Evolutionary conservation across 2,329 filamentous ascomycete species (phyloP).

Genomic region (Neofusicoccum ribis): DNA sequence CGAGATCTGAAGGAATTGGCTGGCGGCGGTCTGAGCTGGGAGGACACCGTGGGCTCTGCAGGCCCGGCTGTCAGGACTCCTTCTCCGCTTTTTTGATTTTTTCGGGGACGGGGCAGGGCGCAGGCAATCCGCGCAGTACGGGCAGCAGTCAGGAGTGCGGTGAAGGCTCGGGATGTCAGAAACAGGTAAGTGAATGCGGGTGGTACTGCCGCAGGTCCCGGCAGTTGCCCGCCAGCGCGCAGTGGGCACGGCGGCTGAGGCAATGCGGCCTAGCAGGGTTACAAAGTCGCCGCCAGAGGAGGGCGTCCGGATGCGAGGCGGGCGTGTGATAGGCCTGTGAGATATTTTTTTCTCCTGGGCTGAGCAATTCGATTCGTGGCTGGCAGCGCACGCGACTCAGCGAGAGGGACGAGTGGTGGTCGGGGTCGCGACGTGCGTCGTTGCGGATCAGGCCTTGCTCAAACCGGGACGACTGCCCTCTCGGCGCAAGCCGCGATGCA

Average conservation of each 20-base stretch:
- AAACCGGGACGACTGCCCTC: background rate
- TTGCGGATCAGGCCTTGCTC: background rate
- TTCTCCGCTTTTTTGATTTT: slow-evolving; percentile 5
- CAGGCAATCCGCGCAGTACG: background rate
- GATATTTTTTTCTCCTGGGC: background rate
- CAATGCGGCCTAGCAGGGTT: slow-evolving; percentile 10
- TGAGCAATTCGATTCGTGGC: background rate
- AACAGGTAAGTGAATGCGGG: slow-evolving; percentile 1
- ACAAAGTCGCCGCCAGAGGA: background rate
- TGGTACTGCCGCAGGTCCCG: slow-evolving; percentile 5
- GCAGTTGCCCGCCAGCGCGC: background rate
- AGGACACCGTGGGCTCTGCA: too few relatives aligned
- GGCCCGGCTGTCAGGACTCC: background rate
- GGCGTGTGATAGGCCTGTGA: background rate
- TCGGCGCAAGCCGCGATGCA: background rate
- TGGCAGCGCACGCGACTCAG: background rate
- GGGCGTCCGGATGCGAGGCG: too few relatives aligned
- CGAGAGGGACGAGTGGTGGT: background rate
- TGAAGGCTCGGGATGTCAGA: background rate
- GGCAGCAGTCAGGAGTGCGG: background rate
- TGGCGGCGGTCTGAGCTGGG: background rate
- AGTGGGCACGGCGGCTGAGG: background rate
- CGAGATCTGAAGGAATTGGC: slow-evolving; percentile 2
- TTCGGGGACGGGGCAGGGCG: background rate
- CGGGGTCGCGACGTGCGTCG: slow-evolving; percentile 1